Percentiles rank a stretch among this genome's conserved stretches.
Conservation (phyloP, 345 rosid species). For the Dipteronia sinensis region DNA sequence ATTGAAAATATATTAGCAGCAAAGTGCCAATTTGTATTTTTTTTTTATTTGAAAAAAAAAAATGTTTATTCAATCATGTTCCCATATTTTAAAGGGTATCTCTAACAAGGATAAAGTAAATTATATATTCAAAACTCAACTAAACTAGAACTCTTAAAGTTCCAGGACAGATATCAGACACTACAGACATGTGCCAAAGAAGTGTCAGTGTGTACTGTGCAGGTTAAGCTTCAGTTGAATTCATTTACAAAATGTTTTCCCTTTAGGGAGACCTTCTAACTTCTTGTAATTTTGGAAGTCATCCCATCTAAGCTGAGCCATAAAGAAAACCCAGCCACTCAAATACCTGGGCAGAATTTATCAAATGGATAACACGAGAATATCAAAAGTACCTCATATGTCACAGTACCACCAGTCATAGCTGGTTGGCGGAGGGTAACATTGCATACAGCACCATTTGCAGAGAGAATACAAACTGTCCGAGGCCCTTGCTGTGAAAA, state of each 20-base stretch:
- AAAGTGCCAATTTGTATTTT: not conserved
- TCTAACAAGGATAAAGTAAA: not conserved
- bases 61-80: not conserved
- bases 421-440: slow-evolving; percentile 71
- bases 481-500: slow-evolving; percentile 86
- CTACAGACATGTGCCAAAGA: not conserved
- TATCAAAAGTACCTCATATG: slow-evolving; percentile 67
- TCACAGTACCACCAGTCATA: slow-evolving; percentile 49
- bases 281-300: slow-evolving; percentile 1
- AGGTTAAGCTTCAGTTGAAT: not conserved
- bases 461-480: slow-evolving; percentile 82
- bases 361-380: slow-evolving; percentile 7
- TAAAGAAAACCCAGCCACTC: slow-evolving; percentile 7
- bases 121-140: not conserved
- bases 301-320: slow-evolving; percentile 11
- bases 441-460: slow-evolving; percentile 75
- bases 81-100: not conserved
- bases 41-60: not conserved
- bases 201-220: not conserved
- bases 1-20: not conserved
- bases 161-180: not conserved
- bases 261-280: not conserved
- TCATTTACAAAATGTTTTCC: slow-evolving; percentile 11
- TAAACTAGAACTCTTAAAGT: not conserved
- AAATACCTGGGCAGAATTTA: slow-evolving; percentile 1